These are phyloP conservation scores for Sporothrix dimorphospora DNA, from an alignment of 2,329 filamentous ascomycete species.

Conservation along the genomic window DNA sequence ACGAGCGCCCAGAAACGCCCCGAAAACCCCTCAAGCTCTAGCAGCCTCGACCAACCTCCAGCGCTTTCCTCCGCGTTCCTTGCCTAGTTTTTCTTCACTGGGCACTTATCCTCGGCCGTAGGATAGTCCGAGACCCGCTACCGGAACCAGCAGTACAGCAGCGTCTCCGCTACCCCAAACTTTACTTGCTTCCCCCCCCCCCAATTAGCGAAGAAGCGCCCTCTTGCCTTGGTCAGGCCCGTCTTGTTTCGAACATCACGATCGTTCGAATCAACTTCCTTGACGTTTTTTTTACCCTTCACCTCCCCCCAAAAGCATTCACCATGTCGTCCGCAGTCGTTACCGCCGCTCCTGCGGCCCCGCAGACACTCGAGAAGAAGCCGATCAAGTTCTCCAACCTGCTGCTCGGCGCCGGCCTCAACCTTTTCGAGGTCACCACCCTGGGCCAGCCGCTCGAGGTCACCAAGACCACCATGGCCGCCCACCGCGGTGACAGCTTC, in stretches of 20 bases:
- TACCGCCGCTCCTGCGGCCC: constrained; percentile 54
- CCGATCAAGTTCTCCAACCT: constrained; percentile 99
- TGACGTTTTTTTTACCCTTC: not conserved
- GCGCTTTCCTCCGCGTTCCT: constrained; percentile 9
- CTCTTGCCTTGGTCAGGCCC: constrained; percentile 98
- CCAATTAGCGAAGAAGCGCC: constrained; percentile 75
- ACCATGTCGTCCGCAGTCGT: constrained; percentile 65
- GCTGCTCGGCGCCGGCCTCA: constrained; percentile 89
- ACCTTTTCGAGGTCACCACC: constrained; percentile 85
- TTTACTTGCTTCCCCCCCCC: constrained; percentile 27
- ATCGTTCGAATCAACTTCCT: constrained; percentile 25
- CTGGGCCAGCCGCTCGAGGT: constrained; percentile 87
- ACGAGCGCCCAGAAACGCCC: not conserved
- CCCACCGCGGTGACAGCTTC: constrained; percentile 90
- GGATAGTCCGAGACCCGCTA: constrained; percentile 29
- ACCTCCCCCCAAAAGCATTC: constrained; percentile 43
- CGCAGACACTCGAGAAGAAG: constrained; percentile 85
- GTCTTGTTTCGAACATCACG: constrained; percentile 27
- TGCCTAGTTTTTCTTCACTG: not conserved
- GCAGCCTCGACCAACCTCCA: constrained; percentile 2
- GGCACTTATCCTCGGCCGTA: constrained; percentile 28
- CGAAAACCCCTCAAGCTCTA: constrained; percentile 19
- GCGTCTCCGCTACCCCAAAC: constrained; percentile 29
- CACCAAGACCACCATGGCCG: constrained; percentile 99
- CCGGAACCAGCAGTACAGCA: constrained; percentile 14